Percentiles rank a stretch among this genome's conserved stretches.
Evolutionary conservation across 108 stramenopile genomes (phyloP).

Genomic region (Nannochloropsis gaditana): DNA sequence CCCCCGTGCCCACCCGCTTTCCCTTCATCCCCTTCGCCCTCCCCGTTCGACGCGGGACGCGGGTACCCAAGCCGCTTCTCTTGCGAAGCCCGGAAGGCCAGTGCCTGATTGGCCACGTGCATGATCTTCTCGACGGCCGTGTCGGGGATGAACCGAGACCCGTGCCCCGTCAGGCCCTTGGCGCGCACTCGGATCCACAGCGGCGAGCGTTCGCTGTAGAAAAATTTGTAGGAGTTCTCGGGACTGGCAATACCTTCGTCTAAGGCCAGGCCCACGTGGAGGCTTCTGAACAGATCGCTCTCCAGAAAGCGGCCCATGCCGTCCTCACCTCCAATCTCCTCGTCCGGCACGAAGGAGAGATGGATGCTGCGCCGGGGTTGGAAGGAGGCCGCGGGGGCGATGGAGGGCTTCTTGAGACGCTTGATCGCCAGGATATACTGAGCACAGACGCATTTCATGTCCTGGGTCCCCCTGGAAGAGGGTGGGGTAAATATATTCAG

Average conservation of each 20-base stretch:
- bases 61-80: slow-evolving; percentile 62
- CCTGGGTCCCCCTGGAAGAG: slow-evolving; percentile 54
- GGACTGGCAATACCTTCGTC: slow-evolving; percentile 56
- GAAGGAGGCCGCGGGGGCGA: slow-evolving; percentile 30
- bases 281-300: slow-evolving; percentile 52
- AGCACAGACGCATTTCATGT: slow-evolving; percentile 92
- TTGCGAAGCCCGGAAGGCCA: slow-evolving; percentile 76
- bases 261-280: slow-evolving; percentile 46
- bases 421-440: slow-evolving; percentile 84
- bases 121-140: slow-evolving; percentile 89
- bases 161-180: slow-evolving; percentile 85
- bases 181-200: slow-evolving; percentile 82
- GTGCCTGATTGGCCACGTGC: slow-evolving; percentile 69
- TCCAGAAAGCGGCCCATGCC: slow-evolving; percentile 78
- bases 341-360: slow-evolving; percentile 61
- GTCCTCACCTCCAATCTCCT: slow-evolving; percentile 68
- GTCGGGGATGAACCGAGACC: slow-evolving; percentile 80
- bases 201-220: slow-evolving; percentile 88
- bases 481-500: background rate
- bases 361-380: slow-evolving; percentile 47
- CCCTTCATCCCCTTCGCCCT: slow-evolving; percentile 68
- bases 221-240: slow-evolving; percentile 71
- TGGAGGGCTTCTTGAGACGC: slow-evolving; percentile 30
- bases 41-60: slow-evolving; percentile 32
- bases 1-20: slow-evolving; percentile 40